Evolutionary conservation across 306 rosid genomes (phyloP), one percentile per base, ranked within the genome.

Genomic region (Malus fusca): DNA sequence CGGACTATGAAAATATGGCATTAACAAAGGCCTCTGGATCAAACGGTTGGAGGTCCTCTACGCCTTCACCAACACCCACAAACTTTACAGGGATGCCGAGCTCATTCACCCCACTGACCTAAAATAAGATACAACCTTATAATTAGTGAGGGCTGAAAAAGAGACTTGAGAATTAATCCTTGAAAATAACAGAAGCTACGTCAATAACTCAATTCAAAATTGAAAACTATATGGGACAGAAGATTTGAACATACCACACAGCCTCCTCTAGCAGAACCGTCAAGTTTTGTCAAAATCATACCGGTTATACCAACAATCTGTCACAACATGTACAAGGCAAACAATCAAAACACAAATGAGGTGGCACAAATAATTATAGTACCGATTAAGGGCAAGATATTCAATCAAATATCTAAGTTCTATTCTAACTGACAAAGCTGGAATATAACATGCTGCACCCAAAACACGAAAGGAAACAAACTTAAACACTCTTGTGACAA

Each of bases 251-350:
- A 63, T 88, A 91, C 98, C 97, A 94, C 97, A 65, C 98, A 94
- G 82, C 98, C 98, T 75, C 98, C 98, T 88, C 98, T 86, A 17
- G 98, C 98, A 68, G 98, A 86, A 80, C 98, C 98, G 80, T 94
- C 98, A 72, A 92, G 88, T 80, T 92, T 94, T 74, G 97, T 92
- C 89, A 94, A 82, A 78, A 94, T 81, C 70, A 94, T 88, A 77
- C 97, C 98, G n/a, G 95, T 92, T 25, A 94, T 81, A 37, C 97
- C 97, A 68, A 94, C 97, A 44, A 94, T 91, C 98, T 92, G 90
- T 77, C 46, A 14, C 75, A 74, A 17, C 67, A 78, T 65, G 28
- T 53, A 58, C 69, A 78, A 52, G 18, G 33, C 58, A 56, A 73
- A 68, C 23, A 58, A 55, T 42, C 60, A 8, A 30, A 70, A 61